Evolutionary conservation across 768 basidiomycete species (phyloP).

Genomic region (Grammothele lineata): DNA sequence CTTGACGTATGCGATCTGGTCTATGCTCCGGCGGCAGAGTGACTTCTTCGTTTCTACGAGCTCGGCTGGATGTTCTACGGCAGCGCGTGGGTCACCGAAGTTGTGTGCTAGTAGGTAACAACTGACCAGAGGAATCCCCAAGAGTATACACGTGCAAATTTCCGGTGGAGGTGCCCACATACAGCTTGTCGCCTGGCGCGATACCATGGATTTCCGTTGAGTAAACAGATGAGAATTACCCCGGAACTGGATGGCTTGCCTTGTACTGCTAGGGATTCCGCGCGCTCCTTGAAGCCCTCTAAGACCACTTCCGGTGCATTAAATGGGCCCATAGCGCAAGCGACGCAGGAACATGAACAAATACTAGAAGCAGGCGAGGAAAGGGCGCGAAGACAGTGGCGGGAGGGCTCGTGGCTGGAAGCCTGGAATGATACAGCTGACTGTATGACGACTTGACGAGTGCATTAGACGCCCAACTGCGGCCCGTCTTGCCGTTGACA

Average conservation of each 20-base stretch:
- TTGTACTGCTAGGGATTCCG: constrained; percentile 44
- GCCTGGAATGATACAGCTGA: too few species aligned
- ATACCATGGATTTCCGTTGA: too few species aligned
- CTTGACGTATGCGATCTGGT: constrained; percentile 82
- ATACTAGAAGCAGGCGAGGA: too few species aligned
- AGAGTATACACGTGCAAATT: constrained; percentile 50
- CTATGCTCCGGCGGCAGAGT: constrained; percentile 67
- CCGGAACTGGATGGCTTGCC: constrained; percentile 24
- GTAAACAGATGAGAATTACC: constrained; percentile 7
- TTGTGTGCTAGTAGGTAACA: background rate
- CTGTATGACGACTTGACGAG: too few species aligned
- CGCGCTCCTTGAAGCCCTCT: constrained; percentile 43
- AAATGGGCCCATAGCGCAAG: constrained; percentile 29
- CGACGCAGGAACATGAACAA: too few species aligned
- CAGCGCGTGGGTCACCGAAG: constrained; percentile 20
- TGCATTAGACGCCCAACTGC: too few species aligned
- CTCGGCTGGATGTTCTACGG: constrained; percentile 30
- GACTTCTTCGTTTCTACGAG: constrained; percentile 64
- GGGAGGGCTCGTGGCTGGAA: too few species aligned
- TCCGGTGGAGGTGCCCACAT: constrained; percentile 57
- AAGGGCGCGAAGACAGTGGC: too few species aligned
- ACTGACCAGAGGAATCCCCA: constrained; percentile 36
- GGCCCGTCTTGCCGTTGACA: too few species aligned
- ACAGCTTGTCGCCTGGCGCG: constrained; percentile 47
- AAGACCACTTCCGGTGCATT: constrained; percentile 21